These are phyloP conservation scores for Ilyonectria robusta DNA, from an alignment of 2,329 filamentous ascomycete genomes.

Conservation along the genomic window DNA sequence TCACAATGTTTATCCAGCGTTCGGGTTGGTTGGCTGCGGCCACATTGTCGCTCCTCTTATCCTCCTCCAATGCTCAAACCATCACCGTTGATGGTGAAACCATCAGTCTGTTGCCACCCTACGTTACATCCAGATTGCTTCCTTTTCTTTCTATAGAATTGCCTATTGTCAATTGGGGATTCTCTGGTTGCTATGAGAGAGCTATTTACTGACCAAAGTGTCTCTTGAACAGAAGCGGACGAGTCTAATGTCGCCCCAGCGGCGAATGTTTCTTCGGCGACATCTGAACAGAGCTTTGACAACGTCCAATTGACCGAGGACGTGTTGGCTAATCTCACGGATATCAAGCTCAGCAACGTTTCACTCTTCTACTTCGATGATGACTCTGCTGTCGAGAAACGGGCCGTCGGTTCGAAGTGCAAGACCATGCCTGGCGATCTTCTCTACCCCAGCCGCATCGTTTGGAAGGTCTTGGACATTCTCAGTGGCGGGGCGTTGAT, in stretches of 20 bases:
- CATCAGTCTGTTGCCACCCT: constrained; percentile 33
- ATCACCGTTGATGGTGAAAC: constrained; percentile 38
- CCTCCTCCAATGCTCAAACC: constrained; percentile 39
- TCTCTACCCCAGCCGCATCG: constrained; percentile 44
- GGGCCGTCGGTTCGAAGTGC: constrained; percentile 40
- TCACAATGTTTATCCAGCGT: constrained; percentile 24
- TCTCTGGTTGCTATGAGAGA: not conserved
- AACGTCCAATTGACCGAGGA: constrained; percentile 51
- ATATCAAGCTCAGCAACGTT: constrained; percentile 46
- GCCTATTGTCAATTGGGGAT: not conserved
- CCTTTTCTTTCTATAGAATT: not conserved
- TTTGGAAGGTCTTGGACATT: constrained; percentile 53
- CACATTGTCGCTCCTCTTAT: constrained; percentile 22
- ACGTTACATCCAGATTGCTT: not conserved
- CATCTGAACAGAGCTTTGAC: constrained; percentile 35
- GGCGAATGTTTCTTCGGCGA: constrained; percentile 22
- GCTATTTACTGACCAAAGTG: constrained; percentile 12
- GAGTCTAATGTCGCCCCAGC: constrained; percentile 43
- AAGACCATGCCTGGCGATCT: constrained; percentile 51
- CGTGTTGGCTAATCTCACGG: constrained; percentile 49
- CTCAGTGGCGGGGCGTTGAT: constrained; percentile 50
- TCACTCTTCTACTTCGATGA: constrained; percentile 51
- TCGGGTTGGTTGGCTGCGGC: constrained; percentile 24
- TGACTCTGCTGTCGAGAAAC: constrained; percentile 38
- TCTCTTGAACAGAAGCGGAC: constrained; percentile 33